Conservation (phyloP, 2,329 filamentous ascomycete species). For the Parascedosporium putredinis region DNA sequence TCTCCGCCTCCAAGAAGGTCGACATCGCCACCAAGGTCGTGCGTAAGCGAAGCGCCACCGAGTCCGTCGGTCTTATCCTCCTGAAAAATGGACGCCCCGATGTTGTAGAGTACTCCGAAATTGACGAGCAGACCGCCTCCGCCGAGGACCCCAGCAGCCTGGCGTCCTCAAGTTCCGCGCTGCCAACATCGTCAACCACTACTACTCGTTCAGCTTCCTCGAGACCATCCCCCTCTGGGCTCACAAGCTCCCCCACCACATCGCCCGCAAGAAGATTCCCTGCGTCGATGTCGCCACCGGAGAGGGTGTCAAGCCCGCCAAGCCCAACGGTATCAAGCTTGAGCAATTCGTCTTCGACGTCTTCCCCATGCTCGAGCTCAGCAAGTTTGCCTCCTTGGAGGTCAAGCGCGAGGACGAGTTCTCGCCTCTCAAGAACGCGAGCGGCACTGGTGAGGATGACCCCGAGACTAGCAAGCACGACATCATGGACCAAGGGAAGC, state of each 20-base stretch:
- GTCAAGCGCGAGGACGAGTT: constrained; percentile 97
- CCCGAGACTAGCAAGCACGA: constrained; percentile 85
- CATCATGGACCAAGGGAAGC: constrained; percentile 80
- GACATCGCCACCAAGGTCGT: constrained; percentile 99
- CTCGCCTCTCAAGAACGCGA: constrained; percentile 87
- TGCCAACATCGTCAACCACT: constrained; percentile 99
- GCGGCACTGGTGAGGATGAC: constrained; percentile 81
- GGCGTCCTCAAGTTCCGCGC: constrained; percentile 89
- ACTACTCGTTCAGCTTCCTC: constrained; percentile 92
- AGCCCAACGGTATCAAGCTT: constrained; percentile 96
- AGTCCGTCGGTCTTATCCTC: constrained; percentile 89
- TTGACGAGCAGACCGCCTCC: constrained; percentile 78
- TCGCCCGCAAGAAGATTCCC: constrained; percentile 97
- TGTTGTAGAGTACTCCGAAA: constrained; percentile 98
- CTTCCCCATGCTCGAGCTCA: constrained; percentile 72
- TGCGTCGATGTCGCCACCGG: constrained; percentile 67
- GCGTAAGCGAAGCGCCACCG: constrained; percentile 90
- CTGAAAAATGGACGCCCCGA: constrained; percentile 93
- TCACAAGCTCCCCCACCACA: constrained; percentile 82
- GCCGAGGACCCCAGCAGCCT: constrained; percentile 70
- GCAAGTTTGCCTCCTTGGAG: constrained; percentile 91
- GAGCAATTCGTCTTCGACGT: constrained; percentile 99
- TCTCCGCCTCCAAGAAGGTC: constrained; percentile 76
- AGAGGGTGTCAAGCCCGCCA: constrained; percentile 77
- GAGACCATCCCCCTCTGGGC: constrained; percentile 82